Evolutionary conservation across 768 basidiomycete genomes (phyloP).

Genomic region (Candolleomyces aberdarensis): DNA sequence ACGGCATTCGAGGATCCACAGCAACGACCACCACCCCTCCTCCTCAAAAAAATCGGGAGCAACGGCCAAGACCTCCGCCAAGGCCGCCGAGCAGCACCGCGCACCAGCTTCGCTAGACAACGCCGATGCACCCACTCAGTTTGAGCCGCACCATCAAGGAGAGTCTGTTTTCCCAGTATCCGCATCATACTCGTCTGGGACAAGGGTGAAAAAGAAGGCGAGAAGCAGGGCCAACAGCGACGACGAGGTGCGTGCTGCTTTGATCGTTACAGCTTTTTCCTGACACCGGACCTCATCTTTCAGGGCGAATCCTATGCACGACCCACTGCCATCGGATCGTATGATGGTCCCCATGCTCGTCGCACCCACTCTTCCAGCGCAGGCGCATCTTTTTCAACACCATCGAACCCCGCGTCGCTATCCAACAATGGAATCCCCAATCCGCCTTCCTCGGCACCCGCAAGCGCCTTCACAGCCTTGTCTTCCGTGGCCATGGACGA

Average conservation of each 20-base stretch:
- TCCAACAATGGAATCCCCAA: conserved; percentile 13
- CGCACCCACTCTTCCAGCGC: conserved; percentile 19
- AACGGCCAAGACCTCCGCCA: conserved; percentile 11
- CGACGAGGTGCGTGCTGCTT: conserved; percentile 61
- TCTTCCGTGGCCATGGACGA: conserved; percentile 85
- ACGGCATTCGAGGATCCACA: conserved; percentile 92
- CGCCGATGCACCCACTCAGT: background rate
- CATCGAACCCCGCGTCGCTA: conserved; percentile 6
- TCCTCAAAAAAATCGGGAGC: conserved; percentile 18
- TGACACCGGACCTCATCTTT: background rate
- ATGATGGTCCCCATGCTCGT: conserved; percentile 39
- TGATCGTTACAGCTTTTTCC: conserved; percentile 9
- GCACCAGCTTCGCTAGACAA: background rate
- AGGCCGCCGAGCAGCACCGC: background rate
- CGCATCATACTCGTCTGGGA: conserved; percentile 12
- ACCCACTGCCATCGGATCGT: conserved; percentile 48
- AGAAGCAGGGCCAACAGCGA: conserved; percentile 77
- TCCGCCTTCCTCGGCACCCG: conserved; percentile 19
- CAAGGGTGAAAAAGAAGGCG: conserved; percentile 71
- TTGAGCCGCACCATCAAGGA: background rate
- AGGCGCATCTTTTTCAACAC: background rate
- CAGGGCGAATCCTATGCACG: conserved; percentile 59
- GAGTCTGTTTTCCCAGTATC: background rate
- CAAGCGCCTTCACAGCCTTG: conserved; percentile 54
- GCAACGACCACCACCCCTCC: conserved; percentile 43